Conservation (phyloP, 805 yeast species). For the Starmerella bacillaris region DNA sequence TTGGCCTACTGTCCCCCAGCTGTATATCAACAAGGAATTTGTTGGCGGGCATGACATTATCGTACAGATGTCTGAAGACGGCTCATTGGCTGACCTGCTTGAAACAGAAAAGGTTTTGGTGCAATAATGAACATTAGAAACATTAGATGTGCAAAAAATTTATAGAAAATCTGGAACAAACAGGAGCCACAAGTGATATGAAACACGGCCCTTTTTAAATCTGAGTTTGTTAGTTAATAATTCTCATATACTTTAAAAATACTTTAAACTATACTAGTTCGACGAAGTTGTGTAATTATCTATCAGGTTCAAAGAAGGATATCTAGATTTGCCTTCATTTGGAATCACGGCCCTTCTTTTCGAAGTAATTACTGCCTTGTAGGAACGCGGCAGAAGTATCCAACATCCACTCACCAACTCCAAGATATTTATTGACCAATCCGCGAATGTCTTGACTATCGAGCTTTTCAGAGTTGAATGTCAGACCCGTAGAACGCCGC, state of each 20-base stretch:
- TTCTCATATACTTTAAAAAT: too few species aligned
- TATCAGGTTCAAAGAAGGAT: too few species aligned
- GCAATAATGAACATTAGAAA: neutral
- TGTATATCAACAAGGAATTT: conserved; percentile 73
- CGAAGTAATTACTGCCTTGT: conserved; percentile 55
- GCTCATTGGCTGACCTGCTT: conserved; percentile 74
- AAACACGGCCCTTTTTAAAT: too few species aligned
- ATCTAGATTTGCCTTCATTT: too few species aligned
- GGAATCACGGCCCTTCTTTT: neutral
- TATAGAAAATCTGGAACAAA: neutral
- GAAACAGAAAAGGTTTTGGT: conserved; percentile 64
- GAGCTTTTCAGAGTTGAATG: conserved; percentile 33
- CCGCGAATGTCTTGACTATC: conserved; percentile 30
- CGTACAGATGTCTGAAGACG: conserved; percentile 66
- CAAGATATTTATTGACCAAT: conserved; percentile 45
- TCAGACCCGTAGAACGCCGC: conserved; percentile 64
- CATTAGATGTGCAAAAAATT: too few species aligned
- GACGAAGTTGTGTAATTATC: too few species aligned
- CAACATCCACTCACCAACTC: conserved; percentile 66
- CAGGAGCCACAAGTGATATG: too few species aligned
- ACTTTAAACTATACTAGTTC: too few species aligned
- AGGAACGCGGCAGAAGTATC: conserved; percentile 55
- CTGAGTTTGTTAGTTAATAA: too few species aligned
- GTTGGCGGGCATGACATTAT: conserved; percentile 96
- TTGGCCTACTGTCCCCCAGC: conserved; percentile 98